Evolutionary conservation across 2,329 filamentous ascomycete species (phyloP).

Genomic region (Knufia fluminis): DNA sequence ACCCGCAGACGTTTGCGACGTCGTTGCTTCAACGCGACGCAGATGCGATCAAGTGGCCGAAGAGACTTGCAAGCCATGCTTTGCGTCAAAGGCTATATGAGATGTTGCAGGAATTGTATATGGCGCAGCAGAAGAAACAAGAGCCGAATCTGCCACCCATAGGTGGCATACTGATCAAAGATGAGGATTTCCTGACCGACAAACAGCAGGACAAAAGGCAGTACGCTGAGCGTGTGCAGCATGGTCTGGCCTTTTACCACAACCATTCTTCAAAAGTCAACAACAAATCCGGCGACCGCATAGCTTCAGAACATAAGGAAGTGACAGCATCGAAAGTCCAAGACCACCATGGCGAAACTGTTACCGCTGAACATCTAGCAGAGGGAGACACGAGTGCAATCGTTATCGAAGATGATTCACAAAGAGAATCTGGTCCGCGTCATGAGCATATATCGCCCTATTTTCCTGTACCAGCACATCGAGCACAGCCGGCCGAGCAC

Average conservation of each 20-base stretch:
- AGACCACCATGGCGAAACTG: background rate
- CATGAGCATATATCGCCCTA: background rate
- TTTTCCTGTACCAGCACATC: no score
- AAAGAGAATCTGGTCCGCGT: background rate
- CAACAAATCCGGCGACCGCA: background rate
- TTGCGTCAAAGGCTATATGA: slow-evolving; percentile 18
- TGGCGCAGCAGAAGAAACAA: slow-evolving; percentile 26
- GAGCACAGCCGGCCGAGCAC: background rate
- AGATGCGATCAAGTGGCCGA: slow-evolving; percentile 32
- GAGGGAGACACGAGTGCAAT: background rate
- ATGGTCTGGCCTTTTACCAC: background rate
- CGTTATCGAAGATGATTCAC: slow-evolving; percentile 3
- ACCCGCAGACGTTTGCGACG: slow-evolving; percentile 61
- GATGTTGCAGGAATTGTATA: slow-evolving; percentile 21
- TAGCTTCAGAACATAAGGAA: background rate
- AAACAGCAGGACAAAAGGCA: no score
- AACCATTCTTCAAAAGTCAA: background rate
- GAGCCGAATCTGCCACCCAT: slow-evolving; percentile 18
- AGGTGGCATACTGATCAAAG: slow-evolving; percentile 19
- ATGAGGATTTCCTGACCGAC: background rate
- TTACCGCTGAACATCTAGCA: background rate
- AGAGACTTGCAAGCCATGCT: slow-evolving; percentile 15
- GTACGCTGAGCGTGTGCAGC: no score
- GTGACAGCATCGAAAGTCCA: background rate
- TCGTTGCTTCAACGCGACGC: slow-evolving; percentile 59